phyloP scores from a whole-genome alignment of 75 land plant species.

The Picea glauca region DNA sequence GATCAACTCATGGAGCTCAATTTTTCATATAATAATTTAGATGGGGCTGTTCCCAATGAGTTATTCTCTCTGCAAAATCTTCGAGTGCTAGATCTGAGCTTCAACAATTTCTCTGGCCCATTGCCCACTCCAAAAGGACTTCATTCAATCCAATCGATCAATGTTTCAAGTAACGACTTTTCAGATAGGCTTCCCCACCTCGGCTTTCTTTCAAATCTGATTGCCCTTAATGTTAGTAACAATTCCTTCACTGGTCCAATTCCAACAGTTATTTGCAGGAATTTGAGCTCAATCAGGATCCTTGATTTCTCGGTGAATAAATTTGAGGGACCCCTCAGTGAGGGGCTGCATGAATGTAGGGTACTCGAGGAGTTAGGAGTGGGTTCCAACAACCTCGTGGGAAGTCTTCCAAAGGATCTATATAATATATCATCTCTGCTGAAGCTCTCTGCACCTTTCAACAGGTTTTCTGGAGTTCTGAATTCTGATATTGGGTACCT shows the following conservation, averaged over 20 bases:
- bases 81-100: conserved; percentile 37
- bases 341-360: conserved; percentile 31
- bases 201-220: conserved; percentile 13
- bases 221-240: conserved; percentile 35
- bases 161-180: conserved; percentile 43
- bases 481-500: conserved; percentile 30
- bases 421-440: conserved; percentile 17
- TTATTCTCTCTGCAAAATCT: conserved; percentile 15
- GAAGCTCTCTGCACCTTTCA: conserved; percentile 36
- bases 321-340: conserved; percentile 25
- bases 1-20: conserved; percentile 22
- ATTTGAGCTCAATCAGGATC: conserved; percentile 9
- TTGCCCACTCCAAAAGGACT: conserved; percentile 16
- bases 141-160: conserved; percentile 9
- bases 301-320: conserved; percentile 52
- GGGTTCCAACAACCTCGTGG: conserved; percentile 41
- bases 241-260: conserved; percentile 42
- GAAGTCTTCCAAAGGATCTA: conserved; percentile 33
- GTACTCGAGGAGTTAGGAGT: conserved; percentile 29
- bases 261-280: conserved; percentile 26
- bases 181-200: conserved; percentile 17
- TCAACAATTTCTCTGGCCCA: conserved; percentile 33
- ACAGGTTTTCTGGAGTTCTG: conserved; percentile 35
- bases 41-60: conserved; percentile 16
- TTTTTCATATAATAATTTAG: conserved; percentile 26